Evolutionary conservation across 2,329 filamentous ascomycete species (phyloP).

Genomic region (Aspergillus thermomutatus): DNA sequence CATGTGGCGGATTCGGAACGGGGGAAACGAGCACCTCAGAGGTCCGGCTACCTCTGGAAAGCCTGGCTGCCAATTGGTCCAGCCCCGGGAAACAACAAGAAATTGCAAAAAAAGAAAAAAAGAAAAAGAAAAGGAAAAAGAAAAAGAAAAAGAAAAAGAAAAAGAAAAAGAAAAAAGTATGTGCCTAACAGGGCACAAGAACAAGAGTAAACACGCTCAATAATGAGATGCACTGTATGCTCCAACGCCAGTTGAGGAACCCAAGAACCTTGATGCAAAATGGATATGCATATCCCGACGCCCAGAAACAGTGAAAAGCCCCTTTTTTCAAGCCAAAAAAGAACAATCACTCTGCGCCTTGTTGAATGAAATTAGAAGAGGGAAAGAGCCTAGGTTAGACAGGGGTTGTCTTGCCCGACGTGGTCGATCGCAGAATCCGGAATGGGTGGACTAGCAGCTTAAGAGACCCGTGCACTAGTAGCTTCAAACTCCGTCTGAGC

Average conservation of each 20-base stretch:
- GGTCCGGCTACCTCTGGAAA: not conserved
- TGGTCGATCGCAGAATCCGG: not conserved
- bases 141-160: not conserved
- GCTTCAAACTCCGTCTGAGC: slow-evolving; percentile 3
- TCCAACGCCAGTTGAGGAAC: not conserved
- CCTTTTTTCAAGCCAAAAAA: not conserved
- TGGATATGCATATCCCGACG: not conserved
- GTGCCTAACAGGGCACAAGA: not conserved
- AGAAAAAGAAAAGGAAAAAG: not conserved
- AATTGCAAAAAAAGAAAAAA: slow-evolving; percentile 4
- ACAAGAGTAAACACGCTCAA: not conserved
- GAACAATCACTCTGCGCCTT: not conserved
- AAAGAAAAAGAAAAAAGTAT: not conserved
- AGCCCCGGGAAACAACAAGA: not conserved
- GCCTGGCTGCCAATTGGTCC: not conserved
- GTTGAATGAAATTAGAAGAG: not conserved
- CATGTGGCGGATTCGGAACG: not conserved
- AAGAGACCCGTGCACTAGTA: not conserved
- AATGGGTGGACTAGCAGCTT: not conserved
- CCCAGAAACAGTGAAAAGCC: not conserved
- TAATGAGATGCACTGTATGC: not conserved
- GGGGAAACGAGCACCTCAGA: not conserved
- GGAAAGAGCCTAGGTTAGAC: not conserved
- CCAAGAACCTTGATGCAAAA: not conserved
- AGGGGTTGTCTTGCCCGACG: not conserved